phyloP scores from a whole-genome alignment of 2,329 filamentous ascomycete genomes.

The Chrysosporium queenslandicum region DNA sequence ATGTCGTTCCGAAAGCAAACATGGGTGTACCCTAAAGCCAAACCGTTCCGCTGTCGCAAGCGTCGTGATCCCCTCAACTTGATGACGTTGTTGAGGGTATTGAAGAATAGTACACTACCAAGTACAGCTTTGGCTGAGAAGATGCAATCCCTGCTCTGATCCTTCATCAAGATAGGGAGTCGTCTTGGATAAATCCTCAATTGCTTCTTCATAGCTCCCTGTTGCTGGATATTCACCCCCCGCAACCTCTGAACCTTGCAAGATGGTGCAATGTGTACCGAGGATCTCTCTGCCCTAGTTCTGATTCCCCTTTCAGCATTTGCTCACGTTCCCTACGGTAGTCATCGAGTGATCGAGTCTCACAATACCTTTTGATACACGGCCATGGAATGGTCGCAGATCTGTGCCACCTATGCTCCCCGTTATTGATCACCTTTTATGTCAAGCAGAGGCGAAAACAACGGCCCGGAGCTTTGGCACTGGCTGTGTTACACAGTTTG shows the following conservation, averaged over 20 bases:
- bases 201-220: slow-evolving; percentile 4
- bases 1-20: slow-evolving; percentile 3
- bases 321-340: background rate
- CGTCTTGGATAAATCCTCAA: background rate
- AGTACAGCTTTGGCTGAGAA: background rate
- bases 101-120: too few species aligned
- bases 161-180: background rate
- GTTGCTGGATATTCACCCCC: background rate
- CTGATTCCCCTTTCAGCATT: slow-evolving; percentile 1
- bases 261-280: background rate
- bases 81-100: background rate
- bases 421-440: slow-evolving; percentile 4
- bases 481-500: slow-evolving; percentile 3
- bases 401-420: slow-evolving; percentile 3
- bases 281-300: background rate
- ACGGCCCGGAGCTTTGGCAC: slow-evolving; percentile 3
- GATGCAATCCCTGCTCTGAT: background rate
- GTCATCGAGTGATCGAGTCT: background rate
- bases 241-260: background rate
- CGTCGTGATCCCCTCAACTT: background rate
- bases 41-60: background rate
- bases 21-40: background rate
- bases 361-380: background rate
- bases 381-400: slow-evolving; percentile 9
- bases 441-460: slow-evolving; percentile 1